Evolutionary conservation across 2,329 filamentous ascomycete genomes (phyloP), one percentile per base, ranked within the genome.

Genomic region (Pyrenochaeta sp.): DNA sequence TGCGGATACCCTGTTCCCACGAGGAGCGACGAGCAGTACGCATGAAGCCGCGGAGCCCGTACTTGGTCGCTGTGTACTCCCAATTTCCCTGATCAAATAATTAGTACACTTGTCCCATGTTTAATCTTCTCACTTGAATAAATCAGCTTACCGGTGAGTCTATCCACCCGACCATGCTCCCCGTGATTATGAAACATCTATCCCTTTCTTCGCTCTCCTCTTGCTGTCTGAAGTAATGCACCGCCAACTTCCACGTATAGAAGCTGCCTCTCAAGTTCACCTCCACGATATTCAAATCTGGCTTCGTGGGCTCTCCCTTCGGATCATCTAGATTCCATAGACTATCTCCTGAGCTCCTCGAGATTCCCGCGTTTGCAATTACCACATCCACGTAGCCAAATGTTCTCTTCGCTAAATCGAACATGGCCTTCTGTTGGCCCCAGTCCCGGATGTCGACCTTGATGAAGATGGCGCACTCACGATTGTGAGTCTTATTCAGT

Each of bases 301-400:
- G 63, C 43, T 66, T 61, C 19, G 52, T 57, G 4, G 63, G 63
- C 50, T 60, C 56, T 22, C 56, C 58, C 30, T 58, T 54, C 4
- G 63, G 60, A 52, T 63, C 63, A 45, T 60, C 57, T 15, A 59
- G 42, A 89, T 70, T 88, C 83, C 22, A 89, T 84, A 37, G 15
- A 78, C 80, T 80, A 81, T 83, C 46, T 78, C 65, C 54, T 43
- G 52, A 57, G 27, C 61, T 64, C 28, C 59, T 53, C 25, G 57
- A 59, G 19, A 67, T 62, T 3, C 64, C 64, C 5, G 64, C 64
- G 52, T 67, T 67, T 24, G 64, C 64, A 43, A 67, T 61, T n/a
- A 67, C 64, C 27, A 62, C 50, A 34, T 67, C 59, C 65, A 88
- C 82, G 12, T 57, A 53, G 22, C 59, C 57, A 28, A 59, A 61